Percentiles rank a stretch among this genome's conserved stretches.
phyloP scores from a whole-genome alignment of 306 rosid species.

The Heteromeles arbutifolia region DNA sequence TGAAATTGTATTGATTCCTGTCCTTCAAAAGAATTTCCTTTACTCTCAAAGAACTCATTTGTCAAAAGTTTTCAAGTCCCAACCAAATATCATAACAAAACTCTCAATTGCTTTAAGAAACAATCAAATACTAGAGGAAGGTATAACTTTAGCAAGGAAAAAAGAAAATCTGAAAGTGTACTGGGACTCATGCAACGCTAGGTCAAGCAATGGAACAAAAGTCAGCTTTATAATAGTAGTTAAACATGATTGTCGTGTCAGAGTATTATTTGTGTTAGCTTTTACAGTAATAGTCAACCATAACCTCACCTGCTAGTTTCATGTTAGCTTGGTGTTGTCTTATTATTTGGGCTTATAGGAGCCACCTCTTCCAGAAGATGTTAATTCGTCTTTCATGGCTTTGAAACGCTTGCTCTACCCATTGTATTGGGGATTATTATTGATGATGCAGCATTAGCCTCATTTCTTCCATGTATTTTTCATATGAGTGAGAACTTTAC shows the following conservation, averaged over 20 bases:
- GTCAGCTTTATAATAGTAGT: background rate
- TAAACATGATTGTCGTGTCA: background rate
- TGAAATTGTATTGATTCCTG: background rate
- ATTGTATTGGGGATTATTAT: background rate
- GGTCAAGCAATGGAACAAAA: background rate
- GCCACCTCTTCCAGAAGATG: background rate
- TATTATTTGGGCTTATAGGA: background rate
- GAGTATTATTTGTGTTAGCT: background rate
- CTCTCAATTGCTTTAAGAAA: background rate
- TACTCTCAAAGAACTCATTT: background rate
- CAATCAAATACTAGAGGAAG: background rate
- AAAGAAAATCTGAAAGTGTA: background rate
- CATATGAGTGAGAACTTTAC: background rate
- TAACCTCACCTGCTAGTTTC: background rate
- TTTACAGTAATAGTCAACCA: background rate
- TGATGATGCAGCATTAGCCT: background rate
- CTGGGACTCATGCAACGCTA: background rate
- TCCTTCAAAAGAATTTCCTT: background rate
- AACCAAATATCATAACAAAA: background rate
- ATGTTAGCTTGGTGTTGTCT: background rate
- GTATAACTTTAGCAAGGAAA: background rate
- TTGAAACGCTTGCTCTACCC: background rate
- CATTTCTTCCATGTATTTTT: background rate
- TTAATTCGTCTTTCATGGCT: background rate
- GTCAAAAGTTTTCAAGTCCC: background rate